phyloP scores from a whole-genome alignment of 2,329 filamentous ascomycete genomes.

The Didymellaceae sp. region DNA sequence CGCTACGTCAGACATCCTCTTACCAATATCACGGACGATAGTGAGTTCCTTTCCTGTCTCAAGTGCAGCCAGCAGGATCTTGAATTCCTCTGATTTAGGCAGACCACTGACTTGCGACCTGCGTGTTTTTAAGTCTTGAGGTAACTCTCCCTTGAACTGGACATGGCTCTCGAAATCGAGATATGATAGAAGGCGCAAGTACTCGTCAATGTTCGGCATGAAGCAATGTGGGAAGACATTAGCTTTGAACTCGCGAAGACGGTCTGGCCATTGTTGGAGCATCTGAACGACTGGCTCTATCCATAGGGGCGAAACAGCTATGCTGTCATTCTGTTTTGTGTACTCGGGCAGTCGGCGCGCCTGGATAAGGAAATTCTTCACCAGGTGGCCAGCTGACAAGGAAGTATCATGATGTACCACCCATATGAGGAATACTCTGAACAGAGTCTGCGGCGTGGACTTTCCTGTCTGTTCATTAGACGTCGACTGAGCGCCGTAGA shows the following conservation, averaged over 20 bases:
- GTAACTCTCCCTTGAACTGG: constrained; percentile 24
- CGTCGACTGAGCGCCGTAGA: constrained; percentile 38
- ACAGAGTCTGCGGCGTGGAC: constrained; percentile 27
- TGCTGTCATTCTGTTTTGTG: neutral
- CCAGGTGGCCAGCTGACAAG: constrained; percentile 47
- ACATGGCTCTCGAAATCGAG: constrained; percentile 46
- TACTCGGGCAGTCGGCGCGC: constrained; percentile 30
- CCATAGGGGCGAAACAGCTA: constrained; percentile 43
- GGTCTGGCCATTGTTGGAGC: constrained; percentile 43
- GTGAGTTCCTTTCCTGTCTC: constrained; percentile 56
- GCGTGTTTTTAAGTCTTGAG: constrained; percentile 18
- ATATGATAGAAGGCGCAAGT: constrained; percentile 49
- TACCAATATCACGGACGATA: constrained; percentile 51
- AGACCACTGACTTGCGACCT: constrained; percentile 17
- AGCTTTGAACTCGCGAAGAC: constrained; percentile 51
- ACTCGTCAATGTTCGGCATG: constrained; percentile 49
- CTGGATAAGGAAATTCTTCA: constrained; percentile 44
- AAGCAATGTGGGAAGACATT: constrained; percentile 58
- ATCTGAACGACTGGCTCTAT: constrained; percentile 45
- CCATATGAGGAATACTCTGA: constrained; percentile 44
- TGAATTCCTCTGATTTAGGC: constrained; percentile 37
- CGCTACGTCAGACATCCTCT: constrained; percentile 10
- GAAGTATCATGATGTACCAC: constrained; percentile 50
- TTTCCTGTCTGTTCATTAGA: neutral
- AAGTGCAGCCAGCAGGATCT: constrained; percentile 48